phyloP scores from a whole-genome alignment of 345 rosid species.

The Ceriops zippeliana region DNA sequence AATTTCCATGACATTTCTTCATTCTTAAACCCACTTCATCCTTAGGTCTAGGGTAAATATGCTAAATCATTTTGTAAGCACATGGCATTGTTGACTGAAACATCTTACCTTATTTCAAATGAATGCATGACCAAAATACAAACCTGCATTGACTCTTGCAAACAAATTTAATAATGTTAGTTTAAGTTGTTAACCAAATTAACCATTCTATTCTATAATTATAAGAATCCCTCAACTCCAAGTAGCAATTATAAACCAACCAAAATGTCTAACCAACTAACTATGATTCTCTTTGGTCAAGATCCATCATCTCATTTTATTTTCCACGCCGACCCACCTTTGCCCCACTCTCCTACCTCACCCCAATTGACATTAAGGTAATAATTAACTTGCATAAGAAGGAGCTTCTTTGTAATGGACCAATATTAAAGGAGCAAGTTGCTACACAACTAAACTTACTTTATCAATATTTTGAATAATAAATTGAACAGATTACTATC shows the following conservation, averaged over 20 bases:
- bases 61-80: slow-evolving; percentile 28
- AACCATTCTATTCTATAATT: slow-evolving; percentile 17
- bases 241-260: slow-evolving; percentile 21
- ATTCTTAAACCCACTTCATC: slow-evolving; percentile 9
- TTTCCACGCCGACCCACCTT: slow-evolving; percentile 31
- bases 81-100: slow-evolving; percentile 64
- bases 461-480: neutral
- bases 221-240: neutral
- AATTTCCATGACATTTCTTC: slow-evolving; percentile 9
- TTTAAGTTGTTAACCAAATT: slow-evolving; percentile 52
- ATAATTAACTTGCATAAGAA: slow-evolving; percentile 10
- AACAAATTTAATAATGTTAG: slow-evolving; percentile 26
- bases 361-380: slow-evolving; percentile 32
- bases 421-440: neutral
- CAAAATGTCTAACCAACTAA: slow-evolving; percentile 26
- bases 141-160: slow-evolving; percentile 44
- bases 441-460: neutral
- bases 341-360: slow-evolving; percentile 36
- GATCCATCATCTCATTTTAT: slow-evolving; percentile 40
- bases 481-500: neutral
- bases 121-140: slow-evolving; percentile 44
- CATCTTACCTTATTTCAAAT: slow-evolving; percentile 65
- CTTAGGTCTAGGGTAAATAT: slow-evolving; percentile 7
- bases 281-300: slow-evolving; percentile 29
- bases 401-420: neutral